Base-by-base conservation (phyloP, 179 eudicot genomes). In the Vitellaria paradoxa region DNA sequence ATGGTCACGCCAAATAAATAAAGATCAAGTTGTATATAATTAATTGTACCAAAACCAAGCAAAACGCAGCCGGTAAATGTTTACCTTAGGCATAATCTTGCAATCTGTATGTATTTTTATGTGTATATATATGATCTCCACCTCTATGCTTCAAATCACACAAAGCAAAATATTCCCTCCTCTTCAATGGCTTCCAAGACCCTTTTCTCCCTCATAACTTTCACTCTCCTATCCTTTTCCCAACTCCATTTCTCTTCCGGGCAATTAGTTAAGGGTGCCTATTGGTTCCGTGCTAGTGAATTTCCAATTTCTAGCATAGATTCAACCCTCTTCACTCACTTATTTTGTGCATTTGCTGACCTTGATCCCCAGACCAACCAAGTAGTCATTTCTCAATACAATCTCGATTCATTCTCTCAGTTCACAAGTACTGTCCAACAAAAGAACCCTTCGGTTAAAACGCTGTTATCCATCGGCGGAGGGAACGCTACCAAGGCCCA, bases 281-380 rank as follows among this genome's bases (percentile, higher is more conserved):
- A 89, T 57, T 89, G 90, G 90, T 79, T 83, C 30, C 83, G 80
- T 0, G 89, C 75, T 7, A 82, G 87, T 18, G 87, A 82, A 20
- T 46, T 88, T 0, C 6, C 70, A 0, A 72, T 78, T 15, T 63
- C 86, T 0, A 57, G 70, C 75, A 85, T 90, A 0, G 81, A 90
- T 52, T 81, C 93, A 17, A 77, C 91, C 10, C 88, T 88, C 30
- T 90, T 88, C 86, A 88, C 90, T 30, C 93, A 90, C 65, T 84
- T 90, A 62, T 88, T 90, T 55, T 90, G 88, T 66, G 91, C 89
- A 21, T 90, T 90, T 42, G 91, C 90, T 26, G n/a, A 49, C 12
- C 78, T 90, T 6, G 55, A 90, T 45, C 52, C 81, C 40, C 17
- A 59, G 9, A 81, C 88, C 21, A 49, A 77, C 76, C 87, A 77